Percentiles rank a stretch among this genome's conserved stretches.
Evolutionary conservation across 1,139 yeast genomes (phyloP).

Genomic region (Saccharomyces uvarum): DNA sequence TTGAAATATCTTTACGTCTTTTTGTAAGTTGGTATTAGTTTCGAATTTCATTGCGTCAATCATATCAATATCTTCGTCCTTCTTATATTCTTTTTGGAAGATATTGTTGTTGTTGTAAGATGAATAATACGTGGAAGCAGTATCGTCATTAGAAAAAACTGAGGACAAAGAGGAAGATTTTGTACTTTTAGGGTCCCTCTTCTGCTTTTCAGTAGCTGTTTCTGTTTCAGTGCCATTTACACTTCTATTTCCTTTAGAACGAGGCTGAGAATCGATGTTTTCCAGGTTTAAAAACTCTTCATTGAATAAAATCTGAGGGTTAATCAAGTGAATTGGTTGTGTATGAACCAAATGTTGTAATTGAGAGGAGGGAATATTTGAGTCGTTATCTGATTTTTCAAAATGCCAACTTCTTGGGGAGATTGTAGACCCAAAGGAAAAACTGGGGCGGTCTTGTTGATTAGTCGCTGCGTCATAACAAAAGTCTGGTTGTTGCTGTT

Average conservation of each 20-base stretch:
- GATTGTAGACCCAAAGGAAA: not conserved
- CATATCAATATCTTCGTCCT: not conserved
- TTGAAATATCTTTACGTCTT: not conserved
- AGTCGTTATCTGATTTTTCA: slow-evolving; percentile 2
- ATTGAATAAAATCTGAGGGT: not conserved
- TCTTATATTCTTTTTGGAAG: not conserved
- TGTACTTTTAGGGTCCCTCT: slow-evolving; percentile 1
- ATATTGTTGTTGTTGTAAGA: not conserved
- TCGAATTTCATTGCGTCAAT: not conserved
- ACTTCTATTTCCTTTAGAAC: not conserved
- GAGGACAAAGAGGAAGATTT: slow-evolving; percentile 8
- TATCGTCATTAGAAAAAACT: slow-evolving; percentile 1
- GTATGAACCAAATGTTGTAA: slow-evolving; percentile 6
- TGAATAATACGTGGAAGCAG: not conserved
- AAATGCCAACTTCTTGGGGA: not conserved
- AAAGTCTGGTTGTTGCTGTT: not conserved
- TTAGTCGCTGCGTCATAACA: not conserved
- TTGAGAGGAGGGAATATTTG: slow-evolving; percentile 3
- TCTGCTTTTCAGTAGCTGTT: not conserved
- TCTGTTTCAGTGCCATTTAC: not conserved
- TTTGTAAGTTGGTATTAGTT: not conserved
- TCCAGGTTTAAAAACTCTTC: not conserved
- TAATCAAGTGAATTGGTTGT: slow-evolving; percentile 6
- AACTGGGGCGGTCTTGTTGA: not conserved
- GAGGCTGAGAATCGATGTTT: slow-evolving; percentile 1